Percentiles rank a stretch among this genome's conserved stretches.
Conservation (phyloP, 352 stramenopile genomes). For the Phytophthora colocasiae region DNA sequence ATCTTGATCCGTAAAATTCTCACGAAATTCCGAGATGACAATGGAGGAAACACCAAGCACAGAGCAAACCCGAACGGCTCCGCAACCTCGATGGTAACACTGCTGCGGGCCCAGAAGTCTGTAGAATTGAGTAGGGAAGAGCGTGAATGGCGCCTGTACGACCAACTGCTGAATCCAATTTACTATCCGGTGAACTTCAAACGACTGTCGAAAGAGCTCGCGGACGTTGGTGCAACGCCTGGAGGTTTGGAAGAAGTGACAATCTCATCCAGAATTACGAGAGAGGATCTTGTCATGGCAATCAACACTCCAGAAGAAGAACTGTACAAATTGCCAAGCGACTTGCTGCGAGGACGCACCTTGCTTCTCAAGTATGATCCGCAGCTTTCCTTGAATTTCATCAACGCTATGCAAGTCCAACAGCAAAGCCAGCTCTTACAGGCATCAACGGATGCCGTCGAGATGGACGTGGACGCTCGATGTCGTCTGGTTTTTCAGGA, state of each 20-base stretch:
- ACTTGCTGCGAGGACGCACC: conserved; percentile 62
- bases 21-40: conserved; percentile 70
- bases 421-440: conserved; percentile 38
- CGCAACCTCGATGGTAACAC: conserved; percentile 42
- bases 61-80: conserved; percentile 13
- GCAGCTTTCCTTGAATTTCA: conserved; percentile 58
- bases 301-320: conserved; percentile 80
- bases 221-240: conserved; percentile 4
- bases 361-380: conserved; percentile 76
- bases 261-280: conserved; percentile 51
- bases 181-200: conserved; percentile 71
- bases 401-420: conserved; percentile 48
- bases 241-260: conserved; percentile 26
- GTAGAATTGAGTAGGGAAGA: conserved; percentile 69
- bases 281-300: conserved; percentile 63
- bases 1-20: conserved; percentile 80
- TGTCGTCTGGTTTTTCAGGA: conserved; percentile 91
- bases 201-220: conserved; percentile 36
- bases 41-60: conserved; percentile 18
- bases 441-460: conserved; percentile 46
- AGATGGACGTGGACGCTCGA: conserved; percentile 87
- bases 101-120: conserved; percentile 59
- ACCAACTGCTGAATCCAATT: conserved; percentile 74
- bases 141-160: conserved; percentile 72
- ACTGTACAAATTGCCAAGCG: conserved; percentile 67